Base-by-base conservation (phyloP, 1,284 basidiomycete species). In the Cryptococcus floricola region DNA sequence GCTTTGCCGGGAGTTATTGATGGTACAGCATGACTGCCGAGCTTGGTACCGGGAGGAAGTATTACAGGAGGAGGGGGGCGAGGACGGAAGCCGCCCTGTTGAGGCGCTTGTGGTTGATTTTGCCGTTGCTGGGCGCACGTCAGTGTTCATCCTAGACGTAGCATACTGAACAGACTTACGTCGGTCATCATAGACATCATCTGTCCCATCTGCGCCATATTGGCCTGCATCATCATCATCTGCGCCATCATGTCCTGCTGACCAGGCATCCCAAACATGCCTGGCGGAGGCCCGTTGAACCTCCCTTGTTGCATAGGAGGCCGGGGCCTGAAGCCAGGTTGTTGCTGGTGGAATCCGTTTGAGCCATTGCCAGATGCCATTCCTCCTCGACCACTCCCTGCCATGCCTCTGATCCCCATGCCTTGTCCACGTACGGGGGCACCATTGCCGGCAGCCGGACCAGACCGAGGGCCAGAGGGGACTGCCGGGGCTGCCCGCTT, bases 201-300 rank as follows among this genome's bases (percentile, higher is more conserved):
- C 51, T 73, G 62, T 14, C 74, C 71, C 77, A 78, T 78, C 57
- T 77, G 76, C 50, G 68, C 69, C 77, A 78, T 77, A 58, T 70
- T 74, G 53, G 73, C 75, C 65, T 77, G 76, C 71, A 77, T 75
- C 63, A 73, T 74, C 74, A 77, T 76, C 71, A 78, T 77, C 59
- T 76, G 74, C 58, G 76, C 75, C 70, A 78, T 74, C 73, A 75
- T 75, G 59, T 74, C 70, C 59, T 75, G 68, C 53, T 74, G 71
- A 7, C 66, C 68, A 4, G 66, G 71, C 34, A 46, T 46, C 10
- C 56, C 59, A 52, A 59, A 57, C 54, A 59, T 57, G 18, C 57
- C 58, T 19, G 49, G 45, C 60, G 8, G 50, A 43, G 55, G 61
- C 65, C 38, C 56, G 57, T 31, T 51, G 52, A 50, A 62, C 50